Percentiles rank a stretch among this genome's conserved stretches.
Conservation (phyloP, 768 basidiomycete species). For the Russula foetens region DNA sequence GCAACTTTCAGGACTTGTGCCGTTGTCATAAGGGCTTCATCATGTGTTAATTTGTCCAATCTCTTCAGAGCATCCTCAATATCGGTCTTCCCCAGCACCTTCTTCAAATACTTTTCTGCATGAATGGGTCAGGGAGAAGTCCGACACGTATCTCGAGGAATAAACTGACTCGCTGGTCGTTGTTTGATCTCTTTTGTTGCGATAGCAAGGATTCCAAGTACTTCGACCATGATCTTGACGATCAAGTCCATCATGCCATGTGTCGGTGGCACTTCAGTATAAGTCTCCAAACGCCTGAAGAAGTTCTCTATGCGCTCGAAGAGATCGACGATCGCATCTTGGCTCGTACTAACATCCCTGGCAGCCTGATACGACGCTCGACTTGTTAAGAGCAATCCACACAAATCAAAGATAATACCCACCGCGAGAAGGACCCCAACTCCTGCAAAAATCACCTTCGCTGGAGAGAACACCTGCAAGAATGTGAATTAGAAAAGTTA, state of each 20-base stretch:
- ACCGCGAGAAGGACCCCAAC: background rate
- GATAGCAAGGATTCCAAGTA: background rate
- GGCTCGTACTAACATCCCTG: background rate
- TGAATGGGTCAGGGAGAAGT: background rate
- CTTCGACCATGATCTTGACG: background rate
- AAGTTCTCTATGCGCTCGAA: background rate
- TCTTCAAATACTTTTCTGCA: slow-evolving; percentile 1
- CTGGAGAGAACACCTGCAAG: background rate
- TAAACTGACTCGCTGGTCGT: background rate
- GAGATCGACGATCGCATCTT: background rate
- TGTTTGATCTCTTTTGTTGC: background rate
- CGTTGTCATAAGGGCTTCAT: background rate
- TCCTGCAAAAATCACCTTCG: background rate
- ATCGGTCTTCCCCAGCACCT: background rate
- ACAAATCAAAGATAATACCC: background rate
- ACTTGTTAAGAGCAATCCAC: background rate
- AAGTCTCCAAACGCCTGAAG: background rate
- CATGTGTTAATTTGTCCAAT: background rate
- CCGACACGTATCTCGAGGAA: background rate
- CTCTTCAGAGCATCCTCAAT: background rate
- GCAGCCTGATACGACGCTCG: background rate
- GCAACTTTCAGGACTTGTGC: background rate
- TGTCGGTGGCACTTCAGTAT: background rate
- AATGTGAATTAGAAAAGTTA: background rate
- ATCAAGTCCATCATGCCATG: background rate